Base-by-base conservation (phyloP, 192 early-diverging fungal genomes). In the Mortierella claussenii region DNA sequence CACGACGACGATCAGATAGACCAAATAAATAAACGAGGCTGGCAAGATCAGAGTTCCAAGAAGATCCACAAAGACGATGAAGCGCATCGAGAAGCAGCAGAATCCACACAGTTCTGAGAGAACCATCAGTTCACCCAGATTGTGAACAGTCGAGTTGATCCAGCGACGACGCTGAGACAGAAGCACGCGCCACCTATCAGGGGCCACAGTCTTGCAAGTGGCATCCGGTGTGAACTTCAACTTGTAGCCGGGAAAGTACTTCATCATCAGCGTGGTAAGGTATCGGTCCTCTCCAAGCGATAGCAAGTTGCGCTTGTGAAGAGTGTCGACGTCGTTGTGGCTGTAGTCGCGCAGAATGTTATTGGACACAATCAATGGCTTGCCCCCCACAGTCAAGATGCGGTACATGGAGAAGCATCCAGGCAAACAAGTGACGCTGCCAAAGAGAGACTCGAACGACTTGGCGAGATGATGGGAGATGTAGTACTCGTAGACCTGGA, bases 341-440 rank as follows among this genome's bases (percentile, higher is more conserved):
- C 91, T 89, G 80, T 99, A 99, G 52, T 97, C 96, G 10, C 88
- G 75, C 54, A 99, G 89, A 36, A 99, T 87, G 60, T 90, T 88
- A 63, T 94, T 93, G 11, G 93, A 83, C 42, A 95, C 89, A 33
- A 99, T 87, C 45, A 99, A 82, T 9, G 97, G 97, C 32, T 93
- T 86, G 69, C 94, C 95, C 65, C 91, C 86, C 26, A 88, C 86
- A 32, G 94, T 86, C 52, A 91, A 87, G 57, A 98, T 86, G 50
- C 97, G 92, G 79, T 98, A 98, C 97, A 98, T 96, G 63, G 89
- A 89, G 88, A 98, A 98, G 83, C 97, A 97, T 23, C 96, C 96
- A 15, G 96, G 96, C 59, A 98, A 80, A 84, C 97, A 98, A 2
- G 96, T 95, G 17, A 97, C 96, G 53, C 89, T 90, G 23, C 96